phyloP scores from a whole-genome alignment of 2,329 filamentous ascomycete genomes.

The Cladophialophora carrionii region DNA sequence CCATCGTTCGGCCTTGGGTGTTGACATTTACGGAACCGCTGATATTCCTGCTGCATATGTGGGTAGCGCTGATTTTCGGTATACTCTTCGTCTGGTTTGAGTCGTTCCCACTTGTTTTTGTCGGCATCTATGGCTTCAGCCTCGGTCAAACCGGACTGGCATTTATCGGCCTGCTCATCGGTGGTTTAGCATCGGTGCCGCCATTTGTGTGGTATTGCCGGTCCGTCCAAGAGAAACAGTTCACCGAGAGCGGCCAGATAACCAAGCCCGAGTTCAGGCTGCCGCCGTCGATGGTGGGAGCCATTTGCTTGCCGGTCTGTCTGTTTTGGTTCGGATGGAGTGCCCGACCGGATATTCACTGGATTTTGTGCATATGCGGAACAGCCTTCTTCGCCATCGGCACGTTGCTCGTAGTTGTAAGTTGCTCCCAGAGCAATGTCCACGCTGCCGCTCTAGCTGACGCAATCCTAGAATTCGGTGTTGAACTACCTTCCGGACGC shows the following conservation, averaged over 20 bases:
- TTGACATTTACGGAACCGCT: constrained; percentile 44
- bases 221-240: constrained; percentile 1
- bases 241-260: background rate
- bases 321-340: constrained; percentile 52
- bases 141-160: constrained; percentile 36
- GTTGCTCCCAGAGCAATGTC: background rate
- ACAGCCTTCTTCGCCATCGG: constrained; percentile 8
- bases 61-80: constrained; percentile 49
- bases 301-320: constrained; percentile 47
- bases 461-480: background rate
- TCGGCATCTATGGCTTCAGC: constrained; percentile 35
- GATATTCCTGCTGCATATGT: constrained; percentile 48
- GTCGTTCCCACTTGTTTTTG: constrained; percentile 50
- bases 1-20: constrained; percentile 48
- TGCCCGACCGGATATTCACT: constrained; percentile 42
- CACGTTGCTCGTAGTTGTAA: background rate
- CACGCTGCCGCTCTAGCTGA: background rate
- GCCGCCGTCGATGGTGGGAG: constrained; percentile 44
- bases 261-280: constrained; percentile 45
- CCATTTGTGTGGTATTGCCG: constrained; percentile 46
- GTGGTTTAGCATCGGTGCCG: constrained; percentile 41
- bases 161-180: constrained; percentile 44
- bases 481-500: background rate
- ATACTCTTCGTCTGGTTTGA: constrained; percentile 53
- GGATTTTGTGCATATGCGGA: constrained; percentile 22